Percentiles rank a stretch among this genome's conserved stretches.
These are phyloP conservation scores for Saksenaea vasiformis DNA, from an alignment of 371 early-diverging fungal species.

Conservation along the genomic window DNA sequence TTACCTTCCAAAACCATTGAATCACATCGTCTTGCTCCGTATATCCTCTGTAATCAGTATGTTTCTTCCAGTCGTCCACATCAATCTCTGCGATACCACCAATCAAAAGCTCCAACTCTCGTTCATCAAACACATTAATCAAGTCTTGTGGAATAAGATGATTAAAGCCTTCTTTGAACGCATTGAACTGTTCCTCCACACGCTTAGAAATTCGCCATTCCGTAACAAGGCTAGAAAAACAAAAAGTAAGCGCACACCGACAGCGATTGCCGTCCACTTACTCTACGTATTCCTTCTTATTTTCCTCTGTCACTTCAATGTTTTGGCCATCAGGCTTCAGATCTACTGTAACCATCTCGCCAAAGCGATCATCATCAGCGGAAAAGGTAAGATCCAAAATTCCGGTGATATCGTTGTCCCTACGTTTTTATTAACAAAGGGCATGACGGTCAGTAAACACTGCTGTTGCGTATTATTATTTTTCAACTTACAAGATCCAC, in stretches of 20 bases:
- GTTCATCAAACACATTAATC: constrained; percentile 95
- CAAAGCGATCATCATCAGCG: constrained; percentile 91
- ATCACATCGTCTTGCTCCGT: constrained; percentile 93
- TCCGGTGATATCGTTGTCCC: constrained; percentile 88
- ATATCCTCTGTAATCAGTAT: constrained; percentile 97
- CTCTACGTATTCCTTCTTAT: constrained; percentile 96
- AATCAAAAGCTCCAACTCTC: constrained; percentile 97
- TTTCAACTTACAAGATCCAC: constrained; percentile 84
- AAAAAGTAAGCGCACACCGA: background rate
- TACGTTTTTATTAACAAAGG: no score
- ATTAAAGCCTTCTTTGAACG: constrained; percentile 94
- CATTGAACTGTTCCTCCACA: constrained; percentile 93
- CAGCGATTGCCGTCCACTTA: constrained; percentile 22
- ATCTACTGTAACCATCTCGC: constrained; percentile 87
- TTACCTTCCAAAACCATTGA: constrained; percentile 97
- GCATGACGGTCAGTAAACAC: background rate
- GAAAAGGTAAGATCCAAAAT: constrained; percentile 90
- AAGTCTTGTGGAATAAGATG: constrained; percentile 94
- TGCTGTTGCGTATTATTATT: background rate
- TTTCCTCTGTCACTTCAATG: constrained; percentile 94
- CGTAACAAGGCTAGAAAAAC: constrained; percentile 61
- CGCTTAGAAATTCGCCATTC: constrained; percentile 85
- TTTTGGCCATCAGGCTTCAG: constrained; percentile 89
- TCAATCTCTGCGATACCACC: constrained; percentile 98
- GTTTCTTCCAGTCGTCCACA: constrained; percentile 99